Base-by-base conservation (phyloP, 495 filamentous ascomycete genomes). In the Astrothelium macrocarpum region DNA sequence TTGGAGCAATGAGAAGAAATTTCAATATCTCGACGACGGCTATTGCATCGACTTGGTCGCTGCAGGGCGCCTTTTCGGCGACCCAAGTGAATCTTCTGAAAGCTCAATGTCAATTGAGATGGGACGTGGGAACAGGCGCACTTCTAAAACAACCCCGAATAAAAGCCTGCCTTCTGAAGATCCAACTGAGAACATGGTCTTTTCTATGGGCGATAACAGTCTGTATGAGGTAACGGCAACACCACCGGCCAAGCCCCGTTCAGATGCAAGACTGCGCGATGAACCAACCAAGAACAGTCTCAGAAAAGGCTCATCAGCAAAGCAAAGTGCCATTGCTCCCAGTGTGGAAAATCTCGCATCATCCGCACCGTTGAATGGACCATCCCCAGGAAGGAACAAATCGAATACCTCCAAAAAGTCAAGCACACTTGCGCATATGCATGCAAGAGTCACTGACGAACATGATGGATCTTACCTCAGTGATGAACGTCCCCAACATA, bases 381-480 rank as follows among this genome's bases (percentile, higher is more conserved):
- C 49, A 5, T 26, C 31, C 29, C 18, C 32, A 43, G 7, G 23
- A 14, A n/a, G 7, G 25, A 20, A 31, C 23, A 32, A 66, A 63
- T 46, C 29, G 42, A 2, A 67, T 53, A 67, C 60, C 29, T 12
- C 62, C 1, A 65, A 65, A 59, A 69, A 70, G 49, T 25, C 49
- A 29, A 56, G 76, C 1, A 78, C 81, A 5, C 71, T 83, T 5
- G 78, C 80, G 10, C 77, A 82, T 25, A 78, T 81, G 74, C 82
- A 86, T 64, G 80, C 81, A 12, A 81, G 78, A 66, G 78, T 82
- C 11, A 76, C 77, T 11, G 43, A 49, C 25, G 60, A 62, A 63
- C 32, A 36, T 63, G 83, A 86, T 66, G 82, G 84, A 49, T 77
- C 78, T 1, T 84, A 82, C 28, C 74, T 79, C 32, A 61, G 81